phyloP scores from a whole-genome alignment of 2,329 filamentous ascomycete genomes.

The Diaporthe amygdali region DNA sequence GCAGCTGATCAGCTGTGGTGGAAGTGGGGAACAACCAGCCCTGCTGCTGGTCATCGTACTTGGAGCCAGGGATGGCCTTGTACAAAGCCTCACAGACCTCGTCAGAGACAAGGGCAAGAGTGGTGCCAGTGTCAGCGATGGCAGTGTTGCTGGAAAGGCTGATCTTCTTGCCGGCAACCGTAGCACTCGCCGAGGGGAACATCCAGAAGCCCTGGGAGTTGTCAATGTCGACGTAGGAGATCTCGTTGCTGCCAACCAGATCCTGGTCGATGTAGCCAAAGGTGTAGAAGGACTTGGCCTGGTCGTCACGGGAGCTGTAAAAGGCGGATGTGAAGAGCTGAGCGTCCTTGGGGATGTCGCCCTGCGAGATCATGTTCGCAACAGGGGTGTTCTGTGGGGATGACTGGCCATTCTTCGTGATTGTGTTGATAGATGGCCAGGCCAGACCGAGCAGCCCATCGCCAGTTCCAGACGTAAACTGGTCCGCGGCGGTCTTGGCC shows the following conservation, averaged over 20 bases:
- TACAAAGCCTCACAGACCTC: constrained; percentile 66
- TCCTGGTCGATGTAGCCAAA: constrained; percentile 74
- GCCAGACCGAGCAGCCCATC: constrained; percentile 73
- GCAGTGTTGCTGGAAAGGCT: constrained; percentile 62
- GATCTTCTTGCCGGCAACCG: constrained; percentile 61
- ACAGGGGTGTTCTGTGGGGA: constrained; percentile 65
- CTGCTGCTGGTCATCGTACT: constrained; percentile 60
- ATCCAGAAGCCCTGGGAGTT: constrained; percentile 72
- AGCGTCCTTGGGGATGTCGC: constrained; percentile 49
- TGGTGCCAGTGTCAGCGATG: constrained; percentile 76
- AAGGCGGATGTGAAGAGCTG: constrained; percentile 71
- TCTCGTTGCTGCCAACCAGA: constrained; percentile 59
- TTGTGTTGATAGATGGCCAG: constrained; percentile 68
- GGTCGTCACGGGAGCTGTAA: constrained; percentile 58
- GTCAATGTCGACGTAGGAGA: constrained; percentile 67
- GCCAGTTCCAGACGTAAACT: constrained; percentile 60
- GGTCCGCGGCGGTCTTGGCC: constrained; percentile 61
- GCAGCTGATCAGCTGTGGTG: constrained; percentile 57
- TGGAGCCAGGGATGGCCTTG: constrained; percentile 64
- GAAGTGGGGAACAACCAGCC: constrained; percentile 68
- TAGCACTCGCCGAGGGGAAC: constrained; percentile 62
- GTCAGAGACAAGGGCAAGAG: constrained; percentile 69
- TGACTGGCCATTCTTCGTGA: constrained; percentile 46
- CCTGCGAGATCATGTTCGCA: constrained; percentile 68
- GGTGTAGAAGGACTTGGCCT: constrained; percentile 67